Base-by-base conservation (phyloP, 148 eudicot genomes). In the Rhododendron williamsianum region DNA sequence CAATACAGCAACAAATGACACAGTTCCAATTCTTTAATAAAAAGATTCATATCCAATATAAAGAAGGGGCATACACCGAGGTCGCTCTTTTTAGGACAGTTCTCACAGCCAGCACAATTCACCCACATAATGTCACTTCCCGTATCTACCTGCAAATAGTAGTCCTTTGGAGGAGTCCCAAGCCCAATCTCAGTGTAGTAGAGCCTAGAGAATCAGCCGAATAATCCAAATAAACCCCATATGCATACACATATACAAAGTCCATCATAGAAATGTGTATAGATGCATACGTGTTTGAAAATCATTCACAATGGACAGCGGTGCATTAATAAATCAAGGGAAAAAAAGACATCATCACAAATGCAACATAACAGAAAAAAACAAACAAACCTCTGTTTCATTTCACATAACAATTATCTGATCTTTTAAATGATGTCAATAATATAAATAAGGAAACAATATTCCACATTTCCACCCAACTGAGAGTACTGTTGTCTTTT, bases 41-140 rank as follows among this genome's bases (percentile, higher is more conserved):
- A 77, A 33, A 52, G 67, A 82, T 27, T 72, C 74, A 63, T 6
- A 78, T 82, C 82, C 33, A 33, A 49, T 13, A 0, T 6, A 78
- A 72, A 71, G 82, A 89, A 84, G 91, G 54, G 60, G 84, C 91
- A 78, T 94, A 96, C 98, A 79, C 92, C 90, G 35, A 96, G 91
- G 81, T 89, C 91, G 84, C 94, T 94, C 85, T 91, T 90, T 52
- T 67, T 87, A 51, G 98, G 98, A 82, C 98, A 96, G 4, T 80
- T 92, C 3, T 90, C 88, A 83, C 98, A 96, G 83, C 93, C 92
- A 80, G 84, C 91, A 82, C 98, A 94, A 49, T 93, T 96, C 67
- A 96, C 93, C 98, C 98, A 96, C 71, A 93, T 84, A 74, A 96
- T 76, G 86, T 96, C 96, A 87, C 98, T 96, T 91, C 98, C 98